These are phyloP conservation scores for Phytopythium boreale DNA, from an alignment of 352 stramenopile species.

Conservation along the genomic window DNA sequence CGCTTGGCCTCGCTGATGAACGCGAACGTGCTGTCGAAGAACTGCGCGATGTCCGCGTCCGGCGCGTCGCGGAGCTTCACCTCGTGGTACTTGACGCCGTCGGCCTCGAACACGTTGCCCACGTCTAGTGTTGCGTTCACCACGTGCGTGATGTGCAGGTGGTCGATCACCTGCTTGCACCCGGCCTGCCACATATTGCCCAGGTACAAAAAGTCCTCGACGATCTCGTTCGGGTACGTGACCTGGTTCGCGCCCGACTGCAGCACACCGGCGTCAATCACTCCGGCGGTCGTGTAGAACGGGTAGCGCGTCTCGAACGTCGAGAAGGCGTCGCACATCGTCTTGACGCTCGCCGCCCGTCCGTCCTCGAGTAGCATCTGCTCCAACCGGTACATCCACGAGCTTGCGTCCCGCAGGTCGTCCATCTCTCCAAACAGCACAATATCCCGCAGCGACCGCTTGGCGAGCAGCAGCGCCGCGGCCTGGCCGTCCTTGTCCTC, in stretches of 20 bases:
- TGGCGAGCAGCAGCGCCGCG: slow-evolving; percentile 21
- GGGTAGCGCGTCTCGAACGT: slow-evolving; percentile 49
- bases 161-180: slow-evolving; percentile 41
- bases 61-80: slow-evolving; percentile 49
- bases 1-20: slow-evolving; percentile 41
- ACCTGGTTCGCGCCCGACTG: slow-evolving; percentile 34
- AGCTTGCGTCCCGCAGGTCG: slow-evolving; percentile 19
- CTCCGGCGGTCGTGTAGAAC: slow-evolving; percentile 52
- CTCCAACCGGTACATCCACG: slow-evolving; percentile 39
- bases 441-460: slow-evolving; percentile 46
- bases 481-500: slow-evolving; percentile 17
- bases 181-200: slow-evolving; percentile 76
- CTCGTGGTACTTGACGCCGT: slow-evolving; percentile 56
- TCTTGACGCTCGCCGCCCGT: slow-evolving; percentile 40
- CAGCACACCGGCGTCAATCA: slow-evolving; percentile 19
- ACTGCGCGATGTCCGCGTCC: slow-evolving; percentile 37
- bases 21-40: slow-evolving; percentile 40
- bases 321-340: slow-evolving; percentile 33
- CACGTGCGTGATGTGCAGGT: slow-evolving; percentile 72
- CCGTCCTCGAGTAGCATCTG: slow-evolving; percentile 46
- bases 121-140: slow-evolving; percentile 59
- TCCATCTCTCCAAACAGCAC: slow-evolving; percentile 43
- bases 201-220: slow-evolving; percentile 61
- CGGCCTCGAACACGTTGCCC: slow-evolving; percentile 49
- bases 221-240: slow-evolving; percentile 71